These are phyloP conservation scores for Lithospermum erythrorhizon DNA, from an alignment of 257 asterid genomes.

Conservation along the genomic window DNA sequence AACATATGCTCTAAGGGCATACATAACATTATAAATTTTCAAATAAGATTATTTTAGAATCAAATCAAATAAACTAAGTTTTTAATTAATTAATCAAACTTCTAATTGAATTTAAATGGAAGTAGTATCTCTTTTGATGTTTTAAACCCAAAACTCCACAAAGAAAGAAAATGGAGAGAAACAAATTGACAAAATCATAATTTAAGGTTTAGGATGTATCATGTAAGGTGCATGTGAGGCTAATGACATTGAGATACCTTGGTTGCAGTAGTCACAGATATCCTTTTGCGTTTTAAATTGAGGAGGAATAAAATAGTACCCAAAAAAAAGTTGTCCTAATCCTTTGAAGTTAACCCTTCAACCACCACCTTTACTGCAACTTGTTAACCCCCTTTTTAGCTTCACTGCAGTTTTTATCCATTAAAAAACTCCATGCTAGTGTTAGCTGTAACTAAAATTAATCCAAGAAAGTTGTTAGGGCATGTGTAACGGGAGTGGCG, in stretches of 20 bases:
- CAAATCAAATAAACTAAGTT: too few relatives aligned
- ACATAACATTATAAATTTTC: too few relatives aligned
- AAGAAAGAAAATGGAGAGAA: too few relatives aligned
- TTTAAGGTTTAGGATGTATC: neutral
- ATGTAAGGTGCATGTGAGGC: constrained; percentile 24
- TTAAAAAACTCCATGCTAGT: too few relatives aligned
- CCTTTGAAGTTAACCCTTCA: constrained; percentile 17
- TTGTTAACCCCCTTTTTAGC: neutral
- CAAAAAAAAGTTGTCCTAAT: constrained; percentile 4
- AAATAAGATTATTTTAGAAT: too few relatives aligned
- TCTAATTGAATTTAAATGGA: too few relatives aligned
- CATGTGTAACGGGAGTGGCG: too few relatives aligned
- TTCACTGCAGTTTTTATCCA: neutral
- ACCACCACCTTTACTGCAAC: neutral
- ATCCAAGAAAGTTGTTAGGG: too few relatives aligned
- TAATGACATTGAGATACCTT: constrained; percentile 10
- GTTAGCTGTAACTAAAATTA: too few relatives aligned
- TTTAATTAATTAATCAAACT: too few relatives aligned
- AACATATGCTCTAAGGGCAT: too few relatives aligned
- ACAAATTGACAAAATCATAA: neutral
- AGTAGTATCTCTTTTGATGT: neutral
- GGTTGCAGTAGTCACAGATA: constrained; percentile 17
- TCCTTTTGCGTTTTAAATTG: constrained; percentile 12
- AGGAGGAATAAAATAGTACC: constrained; percentile 16
- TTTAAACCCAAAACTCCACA: neutral